A percentile compares a stretch with the other conserved stretches of the same genome.
Conservation (phyloP, 495 filamentous ascomycete species). For the Peziza echinospora region DNA sequence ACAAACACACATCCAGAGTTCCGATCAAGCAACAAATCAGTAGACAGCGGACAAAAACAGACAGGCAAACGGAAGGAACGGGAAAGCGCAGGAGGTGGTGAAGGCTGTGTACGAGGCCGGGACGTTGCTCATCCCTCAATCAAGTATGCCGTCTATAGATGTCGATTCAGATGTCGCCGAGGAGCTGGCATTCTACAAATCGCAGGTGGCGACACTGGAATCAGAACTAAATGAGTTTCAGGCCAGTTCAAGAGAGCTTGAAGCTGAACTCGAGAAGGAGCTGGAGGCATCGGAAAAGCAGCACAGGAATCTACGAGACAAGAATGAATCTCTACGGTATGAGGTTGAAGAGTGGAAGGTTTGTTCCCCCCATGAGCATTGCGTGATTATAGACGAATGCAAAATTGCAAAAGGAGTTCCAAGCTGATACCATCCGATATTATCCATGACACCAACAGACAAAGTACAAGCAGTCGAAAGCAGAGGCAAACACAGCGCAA, state of each 20-base stretch:
- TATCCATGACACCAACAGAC: conserved; percentile 38
- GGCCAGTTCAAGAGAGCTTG: conserved; percentile 75
- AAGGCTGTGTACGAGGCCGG: too few species aligned
- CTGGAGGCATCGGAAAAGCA: conserved; percentile 86
- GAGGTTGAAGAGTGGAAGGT: conserved; percentile 99
- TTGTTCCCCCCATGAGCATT: conserved; percentile 22
- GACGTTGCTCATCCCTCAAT: too few species aligned
- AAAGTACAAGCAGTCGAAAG: conserved; percentile 89
- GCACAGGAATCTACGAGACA: conserved; percentile 65
- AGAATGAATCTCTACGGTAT: conserved; percentile 60
- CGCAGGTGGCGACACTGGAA: conserved; percentile 84
- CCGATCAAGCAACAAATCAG: background rate
- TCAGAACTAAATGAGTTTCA: conserved; percentile 87
- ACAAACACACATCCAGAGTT: too few species aligned
- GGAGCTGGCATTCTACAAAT: conserved; percentile 77
- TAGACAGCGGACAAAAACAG: too few species aligned
- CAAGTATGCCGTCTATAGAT: conserved; percentile 3
- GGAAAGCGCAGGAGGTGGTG: too few species aligned
- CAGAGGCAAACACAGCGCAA: conserved; percentile 62
- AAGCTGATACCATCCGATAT: background rate
- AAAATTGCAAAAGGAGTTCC: background rate
- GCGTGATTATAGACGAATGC: too few species aligned
- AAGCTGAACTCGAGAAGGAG: conserved; percentile 89
- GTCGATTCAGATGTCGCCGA: conserved; percentile 22
- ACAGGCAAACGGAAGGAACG: too few species aligned